A percentile compares a stretch with the other conserved stretches of the same genome.
Evolutionary conservation across 352 stramenopile genomes (phyloP).

Genomic region (Phytopythium mirpurense): DNA sequence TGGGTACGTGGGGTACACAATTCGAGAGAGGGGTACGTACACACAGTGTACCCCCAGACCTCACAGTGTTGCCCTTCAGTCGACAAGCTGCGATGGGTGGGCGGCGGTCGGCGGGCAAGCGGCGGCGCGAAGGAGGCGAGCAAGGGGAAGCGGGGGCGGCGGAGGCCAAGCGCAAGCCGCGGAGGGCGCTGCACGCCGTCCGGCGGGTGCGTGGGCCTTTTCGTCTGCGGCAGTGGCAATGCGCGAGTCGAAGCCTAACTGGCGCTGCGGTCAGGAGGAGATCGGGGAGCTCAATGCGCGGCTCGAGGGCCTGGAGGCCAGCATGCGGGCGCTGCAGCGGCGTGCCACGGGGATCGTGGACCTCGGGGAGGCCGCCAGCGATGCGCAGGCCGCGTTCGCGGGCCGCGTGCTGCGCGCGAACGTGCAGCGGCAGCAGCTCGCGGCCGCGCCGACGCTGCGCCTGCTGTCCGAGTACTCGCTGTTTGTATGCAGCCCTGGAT

Average conservation of each 20-base stretch:
- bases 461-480: conserved; percentile 9
- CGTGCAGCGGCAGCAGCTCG: conserved; percentile 10
- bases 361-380: conserved; percentile 7
- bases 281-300: conserved; percentile 13
- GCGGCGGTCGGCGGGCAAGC: neutral
- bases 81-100: neutral
- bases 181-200: conserved; percentile 7
- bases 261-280: conserved; percentile 11
- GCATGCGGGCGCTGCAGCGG: conserved; percentile 15
- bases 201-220: conserved; percentile 5
- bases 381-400: conserved; percentile 4
- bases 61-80: no score
- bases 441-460: conserved; percentile 1
- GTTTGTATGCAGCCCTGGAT: conserved; percentile 1
- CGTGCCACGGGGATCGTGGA: conserved; percentile 7
- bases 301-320: conserved; percentile 12
- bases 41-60: no score
- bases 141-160: no score
- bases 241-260: neutral
- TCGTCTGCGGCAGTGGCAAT: neutral
- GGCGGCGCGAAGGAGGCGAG: neutral
- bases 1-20: no score
- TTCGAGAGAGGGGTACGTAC: no score
- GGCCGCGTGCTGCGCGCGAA: conserved; percentile 8
- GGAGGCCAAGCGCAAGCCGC: neutral